Percentiles rank a stretch among this genome's conserved stretches.
Conservation (phyloP, 2,329 filamentous ascomycete genomes). For the Cladosporium austrohemisphaericum region DNA sequence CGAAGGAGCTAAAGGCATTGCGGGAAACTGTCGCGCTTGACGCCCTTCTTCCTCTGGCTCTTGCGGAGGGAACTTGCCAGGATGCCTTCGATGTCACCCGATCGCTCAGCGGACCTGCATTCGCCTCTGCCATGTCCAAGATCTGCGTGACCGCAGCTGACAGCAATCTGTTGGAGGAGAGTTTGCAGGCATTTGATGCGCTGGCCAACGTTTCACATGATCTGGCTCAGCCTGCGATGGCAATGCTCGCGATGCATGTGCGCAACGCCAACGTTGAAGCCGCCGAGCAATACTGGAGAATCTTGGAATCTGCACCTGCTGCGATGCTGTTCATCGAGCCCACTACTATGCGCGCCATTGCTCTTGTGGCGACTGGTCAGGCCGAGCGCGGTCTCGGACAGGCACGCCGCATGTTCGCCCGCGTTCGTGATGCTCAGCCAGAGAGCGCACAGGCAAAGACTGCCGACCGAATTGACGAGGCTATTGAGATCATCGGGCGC, state of each 20-base stretch:
- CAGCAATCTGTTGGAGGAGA: constrained; percentile 64
- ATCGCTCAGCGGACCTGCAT: constrained; percentile 55
- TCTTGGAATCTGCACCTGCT: constrained; percentile 61
- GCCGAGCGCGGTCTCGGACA: constrained; percentile 76
- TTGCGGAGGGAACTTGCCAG: constrained; percentile 65
- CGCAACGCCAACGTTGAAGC: constrained; percentile 74
- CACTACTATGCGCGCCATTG: constrained; percentile 84
- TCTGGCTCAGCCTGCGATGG: constrained; percentile 60
- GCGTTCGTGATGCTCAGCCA: constrained; percentile 63
- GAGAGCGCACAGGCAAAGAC: constrained; percentile 52
- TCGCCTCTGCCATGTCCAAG: constrained; percentile 62
- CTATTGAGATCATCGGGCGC: constrained; percentile 64
- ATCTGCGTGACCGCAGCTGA: constrained; percentile 80
- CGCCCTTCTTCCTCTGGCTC: constrained; percentile 75
- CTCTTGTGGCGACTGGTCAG: constrained; percentile 79
- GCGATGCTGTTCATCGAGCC: constrained; percentile 74
- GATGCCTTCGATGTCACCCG: constrained; percentile 72
- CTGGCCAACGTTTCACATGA: constrained; percentile 48
- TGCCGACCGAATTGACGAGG: constrained; percentile 81
- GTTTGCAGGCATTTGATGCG: constrained; percentile 54
- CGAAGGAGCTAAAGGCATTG: constrained; percentile 45
- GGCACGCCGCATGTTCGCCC: constrained; percentile 80
- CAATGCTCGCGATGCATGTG: constrained; percentile 81
- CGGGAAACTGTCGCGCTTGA: constrained; percentile 67
- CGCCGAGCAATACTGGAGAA: constrained; percentile 76